Evolutionary conservation across 352 stramenopile species (phyloP).

Genomic region (Globisporangium acanthophoron): DNA sequence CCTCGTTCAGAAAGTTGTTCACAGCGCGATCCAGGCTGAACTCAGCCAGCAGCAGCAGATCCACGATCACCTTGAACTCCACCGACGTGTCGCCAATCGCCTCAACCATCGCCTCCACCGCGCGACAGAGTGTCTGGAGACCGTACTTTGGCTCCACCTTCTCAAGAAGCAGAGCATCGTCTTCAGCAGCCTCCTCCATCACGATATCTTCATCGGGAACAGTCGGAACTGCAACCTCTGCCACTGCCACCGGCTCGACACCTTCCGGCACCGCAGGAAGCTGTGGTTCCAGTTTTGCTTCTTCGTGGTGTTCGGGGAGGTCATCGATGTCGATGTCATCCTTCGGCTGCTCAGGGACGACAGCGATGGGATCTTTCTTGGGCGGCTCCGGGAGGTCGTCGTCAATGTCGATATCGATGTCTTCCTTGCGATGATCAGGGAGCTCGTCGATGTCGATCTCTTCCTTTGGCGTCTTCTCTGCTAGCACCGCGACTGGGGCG

Average conservation of each 20-base stretch:
- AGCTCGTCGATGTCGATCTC: constrained; percentile 3
- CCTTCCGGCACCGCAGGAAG: background rate
- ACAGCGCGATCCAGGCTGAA: constrained; percentile 79
- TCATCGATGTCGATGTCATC: constrained; percentile 2
- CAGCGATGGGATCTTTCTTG: background rate
- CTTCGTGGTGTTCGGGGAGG: constrained; percentile 4
- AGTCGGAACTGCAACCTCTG: background rate
- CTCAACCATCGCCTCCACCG: constrained; percentile 78
- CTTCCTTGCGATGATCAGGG: background rate
- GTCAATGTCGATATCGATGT: constrained; percentile 2
- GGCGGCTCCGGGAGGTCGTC: background rate
- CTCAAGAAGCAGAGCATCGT: constrained; percentile 1
- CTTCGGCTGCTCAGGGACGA: background rate
- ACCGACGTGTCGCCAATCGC: constrained; percentile 49
- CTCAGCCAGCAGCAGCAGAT: constrained; percentile 66
- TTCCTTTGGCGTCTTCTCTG: background rate
- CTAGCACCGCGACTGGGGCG: background rate
- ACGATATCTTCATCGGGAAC: constrained; percentile 65
- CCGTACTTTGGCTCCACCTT: constrained; percentile 68
- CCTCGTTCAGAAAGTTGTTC: constrained; percentile 79
- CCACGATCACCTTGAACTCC: constrained; percentile 70
- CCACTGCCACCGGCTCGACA: background rate
- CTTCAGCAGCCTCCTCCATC: constrained; percentile 33
- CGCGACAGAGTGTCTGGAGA: constrained; percentile 66
- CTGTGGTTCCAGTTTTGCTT: background rate